Evolutionary conservation across 176 grass and related monocot species (phyloP), one percentile per base, ranked within the genome.

Genomic region (Carex parvula): DNA sequence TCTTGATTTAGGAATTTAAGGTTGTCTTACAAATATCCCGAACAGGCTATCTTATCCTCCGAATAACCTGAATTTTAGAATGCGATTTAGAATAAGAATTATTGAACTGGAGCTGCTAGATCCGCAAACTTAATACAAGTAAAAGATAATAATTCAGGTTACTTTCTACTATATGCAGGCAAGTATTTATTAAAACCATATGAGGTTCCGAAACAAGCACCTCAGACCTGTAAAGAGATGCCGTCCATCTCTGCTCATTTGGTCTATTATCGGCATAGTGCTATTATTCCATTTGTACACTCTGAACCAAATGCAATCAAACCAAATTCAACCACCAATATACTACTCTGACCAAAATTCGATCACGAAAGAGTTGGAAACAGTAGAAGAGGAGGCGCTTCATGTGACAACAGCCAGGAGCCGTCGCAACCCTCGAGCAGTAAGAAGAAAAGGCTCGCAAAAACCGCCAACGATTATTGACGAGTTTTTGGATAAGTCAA

Each of bases 401-500:
- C 82, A 82, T 71, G 82, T 99, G 63, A 50, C 81, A 3, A 88
- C 87, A 70, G 85, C 75, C 5, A 86, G 89, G 63, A 95, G 90
- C 85, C 77, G 90, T 83, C 90, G 93, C 87, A 94, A 93, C 72
- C 93, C 97, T 30, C 91, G 93, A 81, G 97, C 97, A 3, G 84
- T 92, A 81, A 92, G 89, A 84, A 88, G 97, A 80, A 95, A 90
- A 82, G 97, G 93, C 61, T 86, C 94, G 33, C 86, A 84, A 83
- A 99, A 91, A 81, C 85, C 88, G 0, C 77, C 93, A 24, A 83
- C 97, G 16, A 83, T 99, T 62, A 85, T 99, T 60, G 89, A 99
- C 54, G 97, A 95, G 85, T 99, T 95, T 81, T 85, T 99, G 83
- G 97, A 99, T 67, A 81, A 86, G 70, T 95, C 92, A 15, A 96